A percentile compares a stretch with the other conserved stretches of the same genome.
Evolutionary conservation across 1,284 basidiomycete genomes (phyloP).

Genomic region (Boletus albobrunnescens): DNA sequence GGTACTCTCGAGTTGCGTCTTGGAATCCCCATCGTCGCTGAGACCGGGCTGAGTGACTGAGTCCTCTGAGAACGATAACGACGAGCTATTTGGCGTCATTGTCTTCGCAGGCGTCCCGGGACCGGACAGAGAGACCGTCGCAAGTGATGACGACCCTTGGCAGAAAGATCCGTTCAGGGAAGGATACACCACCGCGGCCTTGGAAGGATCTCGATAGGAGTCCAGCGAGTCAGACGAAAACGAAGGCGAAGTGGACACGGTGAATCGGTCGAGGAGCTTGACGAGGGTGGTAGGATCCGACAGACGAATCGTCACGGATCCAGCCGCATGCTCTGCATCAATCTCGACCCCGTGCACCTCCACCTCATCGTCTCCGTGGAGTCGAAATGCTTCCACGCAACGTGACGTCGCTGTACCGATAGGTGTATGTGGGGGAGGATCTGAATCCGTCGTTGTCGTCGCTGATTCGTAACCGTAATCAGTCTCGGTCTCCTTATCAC

Average conservation of each 20-base stretch:
- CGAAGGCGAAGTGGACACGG: conserved; percentile 5
- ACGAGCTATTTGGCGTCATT: conserved; percentile 3
- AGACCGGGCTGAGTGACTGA: neutral
- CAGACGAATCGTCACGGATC: conserved; percentile 2
- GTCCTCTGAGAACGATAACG: conserved; percentile 1
- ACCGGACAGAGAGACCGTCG: neutral
- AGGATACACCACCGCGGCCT: conserved; percentile 20
- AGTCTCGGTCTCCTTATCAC: conserved; percentile 24
- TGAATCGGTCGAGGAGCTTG: conserved; percentile 14
- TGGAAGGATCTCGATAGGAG: conserved; percentile 5
- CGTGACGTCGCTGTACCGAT: conserved; percentile 12
- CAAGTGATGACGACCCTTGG: conserved; percentile 11
- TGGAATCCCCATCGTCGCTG: conserved; percentile 4
- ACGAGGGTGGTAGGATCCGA: conserved; percentile 17
- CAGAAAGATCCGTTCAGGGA: conserved; percentile 26
- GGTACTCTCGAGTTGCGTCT: neutral
- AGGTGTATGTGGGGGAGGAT: conserved; percentile 28
- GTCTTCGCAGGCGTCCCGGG: conserved; percentile 8
- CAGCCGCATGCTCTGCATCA: conserved; percentile 2
- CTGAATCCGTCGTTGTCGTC: conserved; percentile 31
- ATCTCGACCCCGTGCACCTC: conserved; percentile 14
- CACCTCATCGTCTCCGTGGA: conserved; percentile 18
- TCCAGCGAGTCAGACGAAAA: neutral
- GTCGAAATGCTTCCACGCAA: conserved; percentile 3
- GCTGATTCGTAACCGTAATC: conserved; percentile 28